These are phyloP conservation scores for Yarrowia sp. DNA, from an alignment of 805 yeast genomes.

Conservation along the genomic window DNA sequence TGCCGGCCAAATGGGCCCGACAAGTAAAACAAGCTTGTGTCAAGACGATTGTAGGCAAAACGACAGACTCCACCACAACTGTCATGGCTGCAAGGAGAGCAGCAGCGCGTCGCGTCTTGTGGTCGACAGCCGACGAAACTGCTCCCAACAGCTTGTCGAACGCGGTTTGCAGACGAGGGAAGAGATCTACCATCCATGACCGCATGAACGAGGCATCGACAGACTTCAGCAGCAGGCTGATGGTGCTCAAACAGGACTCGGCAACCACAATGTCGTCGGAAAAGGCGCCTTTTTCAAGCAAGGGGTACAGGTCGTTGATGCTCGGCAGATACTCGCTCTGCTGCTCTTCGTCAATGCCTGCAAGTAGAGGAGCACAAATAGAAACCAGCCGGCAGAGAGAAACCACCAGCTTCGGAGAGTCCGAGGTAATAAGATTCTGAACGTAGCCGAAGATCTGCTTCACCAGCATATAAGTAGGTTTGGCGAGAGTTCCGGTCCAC, in stretches of 20 bases:
- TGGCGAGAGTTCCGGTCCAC: constrained; percentile 72
- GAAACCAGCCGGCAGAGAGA: constrained; percentile 54
- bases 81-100: not conserved
- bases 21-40: constrained; percentile 7
- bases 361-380: constrained; percentile 50
- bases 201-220: constrained; percentile 41
- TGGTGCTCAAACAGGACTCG: constrained; percentile 36
- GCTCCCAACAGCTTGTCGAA: not conserved
- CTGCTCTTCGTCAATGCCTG: constrained; percentile 45
- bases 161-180: constrained; percentile 29
- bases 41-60: not conserved
- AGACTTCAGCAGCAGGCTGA: constrained; percentile 34
- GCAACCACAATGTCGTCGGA: constrained; percentile 39
- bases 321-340: constrained; percentile 45
- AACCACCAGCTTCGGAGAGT: constrained; percentile 54
- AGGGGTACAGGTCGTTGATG: constrained; percentile 55
- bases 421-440: constrained; percentile 65
- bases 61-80: not conserved
- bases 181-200: constrained; percentile 35
- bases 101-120: constrained; percentile 10
- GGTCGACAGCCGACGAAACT: not conserved
- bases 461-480: constrained; percentile 55
- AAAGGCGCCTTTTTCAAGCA: constrained; percentile 37
- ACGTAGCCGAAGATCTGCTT: constrained; percentile 67
- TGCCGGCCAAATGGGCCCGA: not conserved